A percentile compares a stretch with the other conserved stretches of the same genome.
These are phyloP conservation scores for Madurella fahalii DNA, from an alignment of 2,329 filamentous ascomycete genomes.

Conservation along the genomic window DNA sequence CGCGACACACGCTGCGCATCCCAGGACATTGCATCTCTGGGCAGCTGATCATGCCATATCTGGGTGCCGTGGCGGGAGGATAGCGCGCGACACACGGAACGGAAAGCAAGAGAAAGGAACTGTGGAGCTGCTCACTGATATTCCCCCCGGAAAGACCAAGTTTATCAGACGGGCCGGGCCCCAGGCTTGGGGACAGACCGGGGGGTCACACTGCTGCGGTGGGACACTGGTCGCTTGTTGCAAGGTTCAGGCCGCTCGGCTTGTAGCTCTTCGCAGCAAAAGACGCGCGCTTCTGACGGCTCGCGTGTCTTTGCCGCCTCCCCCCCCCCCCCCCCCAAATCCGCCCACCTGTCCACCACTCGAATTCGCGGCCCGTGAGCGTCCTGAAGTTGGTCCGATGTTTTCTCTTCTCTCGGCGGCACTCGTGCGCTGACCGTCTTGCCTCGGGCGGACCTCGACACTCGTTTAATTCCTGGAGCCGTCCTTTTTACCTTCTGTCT, in stretches of 20 bases:
- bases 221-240: constrained; percentile 23
- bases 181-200: constrained; percentile 1
- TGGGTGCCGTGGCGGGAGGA: neutral
- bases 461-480: constrained; percentile 19
- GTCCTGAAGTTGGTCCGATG: constrained; percentile 26
- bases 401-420: constrained; percentile 20
- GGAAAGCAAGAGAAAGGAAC: neutral
- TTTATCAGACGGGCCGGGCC: constrained; percentile 6
- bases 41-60: constrained; percentile 13
- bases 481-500: constrained; percentile 6
- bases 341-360: constrained; percentile 26
- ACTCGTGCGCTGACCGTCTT: constrained; percentile 22
- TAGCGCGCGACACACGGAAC: neutral
- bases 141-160: neutral
- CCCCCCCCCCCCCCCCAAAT: constrained; percentile 18
- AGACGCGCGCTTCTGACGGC: constrained; percentile 29
- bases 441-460: constrained; percentile 19
- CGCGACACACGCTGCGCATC: constrained; percentile 4
- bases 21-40: constrained; percentile 7
- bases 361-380: constrained; percentile 20
- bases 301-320: constrained; percentile 30
- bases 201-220: constrained; percentile 7
- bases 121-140: neutral
- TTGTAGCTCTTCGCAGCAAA: constrained; percentile 17
- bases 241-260: constrained; percentile 19